phyloP scores from a whole-genome alignment of 2,329 filamentous ascomycete genomes.

The Diaporthe sp. region DNA sequence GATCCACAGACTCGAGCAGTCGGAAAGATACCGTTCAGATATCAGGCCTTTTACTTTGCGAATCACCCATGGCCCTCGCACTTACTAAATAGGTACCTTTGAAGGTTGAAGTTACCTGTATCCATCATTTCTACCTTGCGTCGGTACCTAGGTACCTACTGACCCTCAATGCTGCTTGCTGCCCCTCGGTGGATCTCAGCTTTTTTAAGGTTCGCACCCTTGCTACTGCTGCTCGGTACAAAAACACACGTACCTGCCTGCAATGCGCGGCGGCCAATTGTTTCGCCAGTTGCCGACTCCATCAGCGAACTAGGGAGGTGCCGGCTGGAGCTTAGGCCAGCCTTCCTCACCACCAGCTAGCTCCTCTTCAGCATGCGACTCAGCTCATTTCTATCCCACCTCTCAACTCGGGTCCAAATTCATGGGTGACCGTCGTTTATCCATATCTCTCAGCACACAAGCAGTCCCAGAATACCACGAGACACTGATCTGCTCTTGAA shows the following conservation, averaged over 20 bases:
- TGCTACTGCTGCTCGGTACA: neutral
- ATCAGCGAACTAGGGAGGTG: neutral
- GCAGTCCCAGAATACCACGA: neutral
- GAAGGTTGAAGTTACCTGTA: too few species aligned
- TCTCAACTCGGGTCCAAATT: neutral
- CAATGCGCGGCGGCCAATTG: constrained; percentile 30
- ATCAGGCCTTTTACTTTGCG: neutral
- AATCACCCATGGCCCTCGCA: too few species aligned
- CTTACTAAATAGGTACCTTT: neutral
- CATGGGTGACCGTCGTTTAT: neutral
- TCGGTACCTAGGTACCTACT: neutral
- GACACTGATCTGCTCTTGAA: neutral
- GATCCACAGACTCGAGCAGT: neutral
- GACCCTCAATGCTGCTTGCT: neutral
- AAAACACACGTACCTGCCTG: neutral
- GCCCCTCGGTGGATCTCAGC: constrained; percentile 19
- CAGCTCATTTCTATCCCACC: neutral
- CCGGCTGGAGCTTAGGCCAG: neutral
- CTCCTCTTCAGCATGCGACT: neutral
- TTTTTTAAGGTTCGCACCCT: constrained; percentile 16
- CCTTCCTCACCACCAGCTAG: neutral
- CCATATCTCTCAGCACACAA: neutral
- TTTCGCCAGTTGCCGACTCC: constrained; percentile 31
- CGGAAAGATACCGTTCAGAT: neutral
- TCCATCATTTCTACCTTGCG: neutral